Evolutionary conservation across 1,284 basidiomycete species (phyloP).

Genomic region (Trametes pubescens): DNA sequence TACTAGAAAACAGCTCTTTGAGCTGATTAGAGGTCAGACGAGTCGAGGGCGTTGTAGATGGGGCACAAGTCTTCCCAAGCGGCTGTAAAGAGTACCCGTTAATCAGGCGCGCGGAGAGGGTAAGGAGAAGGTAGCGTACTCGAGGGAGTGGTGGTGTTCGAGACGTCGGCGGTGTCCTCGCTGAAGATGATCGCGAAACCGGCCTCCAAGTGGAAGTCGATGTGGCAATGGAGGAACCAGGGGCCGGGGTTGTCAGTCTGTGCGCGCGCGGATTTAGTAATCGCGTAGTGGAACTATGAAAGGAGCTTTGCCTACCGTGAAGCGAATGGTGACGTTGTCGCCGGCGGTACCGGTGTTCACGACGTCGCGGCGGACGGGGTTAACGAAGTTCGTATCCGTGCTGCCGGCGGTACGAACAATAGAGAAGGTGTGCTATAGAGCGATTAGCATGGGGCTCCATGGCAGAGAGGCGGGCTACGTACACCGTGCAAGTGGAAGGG

Average conservation of each 20-base stretch:
- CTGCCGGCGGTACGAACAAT: constrained; percentile 42
- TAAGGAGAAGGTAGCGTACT: background rate
- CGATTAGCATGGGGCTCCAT: background rate
- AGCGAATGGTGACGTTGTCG: constrained; percentile 44
- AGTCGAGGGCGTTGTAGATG: constrained; percentile 19
- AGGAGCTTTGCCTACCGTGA: constrained; percentile 13
- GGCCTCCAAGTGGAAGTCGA: constrained; percentile 38
- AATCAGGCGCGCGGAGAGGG: too few species aligned
- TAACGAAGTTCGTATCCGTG: constrained; percentile 41
- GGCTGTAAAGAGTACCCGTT: background rate
- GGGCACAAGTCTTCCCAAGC: constrained; percentile 26
- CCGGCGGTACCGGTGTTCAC: constrained; percentile 41
- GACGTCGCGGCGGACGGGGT: constrained; percentile 44
- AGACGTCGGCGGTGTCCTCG: constrained; percentile 27
- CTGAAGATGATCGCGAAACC: constrained; percentile 39
- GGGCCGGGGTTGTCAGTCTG: constrained; percentile 36
- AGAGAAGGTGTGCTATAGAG: constrained; percentile 37
- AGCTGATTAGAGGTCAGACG: constrained; percentile 2
- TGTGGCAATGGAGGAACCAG: constrained; percentile 39
- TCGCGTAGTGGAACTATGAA: background rate
- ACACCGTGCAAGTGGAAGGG: constrained; percentile 52
- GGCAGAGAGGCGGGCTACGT: constrained; percentile 13
- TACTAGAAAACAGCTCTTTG: background rate
- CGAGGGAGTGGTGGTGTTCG: background rate
- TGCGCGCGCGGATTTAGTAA: background rate